Evolutionary conservation across 768 basidiomycete species (phyloP).

Genomic region (Lepiota brunneoincarnata): DNA sequence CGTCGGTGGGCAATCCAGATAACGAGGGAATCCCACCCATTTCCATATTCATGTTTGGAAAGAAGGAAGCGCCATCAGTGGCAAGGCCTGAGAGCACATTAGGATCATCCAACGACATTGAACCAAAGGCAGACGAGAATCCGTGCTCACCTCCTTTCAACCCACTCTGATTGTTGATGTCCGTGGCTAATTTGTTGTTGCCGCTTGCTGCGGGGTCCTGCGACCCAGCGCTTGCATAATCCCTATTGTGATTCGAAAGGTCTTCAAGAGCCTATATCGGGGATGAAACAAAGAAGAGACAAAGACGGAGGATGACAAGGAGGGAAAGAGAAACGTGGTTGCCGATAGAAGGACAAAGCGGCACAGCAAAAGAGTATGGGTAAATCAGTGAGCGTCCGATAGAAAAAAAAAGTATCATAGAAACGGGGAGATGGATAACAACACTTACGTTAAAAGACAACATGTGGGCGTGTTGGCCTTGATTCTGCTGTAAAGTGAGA

Average conservation of each 20-base stretch:
- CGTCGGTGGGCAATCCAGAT: slow-evolving; percentile 16
- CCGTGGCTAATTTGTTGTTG: not conserved
- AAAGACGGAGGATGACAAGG: too few relatives aligned
- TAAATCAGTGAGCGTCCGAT: not conserved
- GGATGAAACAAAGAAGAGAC: slow-evolving; percentile 10
- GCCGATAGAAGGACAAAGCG: too few relatives aligned
- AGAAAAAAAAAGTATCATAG: slow-evolving; percentile 5
- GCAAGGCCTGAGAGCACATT: slow-evolving; percentile 62
- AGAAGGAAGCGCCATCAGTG: slow-evolving; percentile 54
- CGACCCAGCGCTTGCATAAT: slow-evolving; percentile 1
- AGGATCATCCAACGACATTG: slow-evolving; percentile 75
- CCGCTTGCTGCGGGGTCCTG: not conserved
- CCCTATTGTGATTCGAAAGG: not conserved
- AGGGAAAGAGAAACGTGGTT: too few relatives aligned
- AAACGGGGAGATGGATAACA: slow-evolving; percentile 8
- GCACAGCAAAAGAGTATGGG: too few relatives aligned
- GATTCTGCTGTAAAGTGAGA: slow-evolving; percentile 3
- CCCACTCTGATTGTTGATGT: slow-evolving; percentile 4
- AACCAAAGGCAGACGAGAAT: slow-evolving; percentile 66
- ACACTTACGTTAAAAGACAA: slow-evolving; percentile 10
- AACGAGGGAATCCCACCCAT: not conserved
- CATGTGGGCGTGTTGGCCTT: not conserved
- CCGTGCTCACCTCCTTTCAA: slow-evolving; percentile 22
- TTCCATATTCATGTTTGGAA: slow-evolving; percentile 28
- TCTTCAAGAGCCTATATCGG: not conserved